Percentiles rank a stretch among this genome's conserved stretches.
These are phyloP conservation scores for Penicillium sp. DNA, from an alignment of 2,329 filamentous ascomycete species.

Conservation along the genomic window DNA sequence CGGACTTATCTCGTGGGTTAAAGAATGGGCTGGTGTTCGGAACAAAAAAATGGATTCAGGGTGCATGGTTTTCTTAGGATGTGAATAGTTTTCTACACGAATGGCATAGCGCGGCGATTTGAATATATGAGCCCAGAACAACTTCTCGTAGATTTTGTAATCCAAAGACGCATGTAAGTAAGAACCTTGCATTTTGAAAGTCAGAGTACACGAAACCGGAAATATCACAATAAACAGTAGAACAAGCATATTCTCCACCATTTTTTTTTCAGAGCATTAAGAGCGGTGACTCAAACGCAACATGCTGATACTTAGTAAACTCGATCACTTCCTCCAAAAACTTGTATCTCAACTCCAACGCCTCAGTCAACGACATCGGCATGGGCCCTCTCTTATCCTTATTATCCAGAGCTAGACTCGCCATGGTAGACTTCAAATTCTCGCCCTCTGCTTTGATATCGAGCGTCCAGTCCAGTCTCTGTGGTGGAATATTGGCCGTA, in stretches of 20 bases:
- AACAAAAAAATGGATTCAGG: not conserved
- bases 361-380: constrained; percentile 47
- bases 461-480: constrained; percentile 55
- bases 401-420: constrained; percentile 31
- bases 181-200: not conserved
- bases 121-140: constrained; percentile 10
- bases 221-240: not conserved
- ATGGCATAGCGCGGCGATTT: constrained; percentile 39
- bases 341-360: constrained; percentile 42
- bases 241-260: not conserved
- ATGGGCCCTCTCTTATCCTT: constrained; percentile 32
- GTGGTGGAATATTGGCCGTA: constrained; percentile 60
- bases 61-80: constrained; percentile 12
- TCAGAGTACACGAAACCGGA: not conserved
- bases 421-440: constrained; percentile 21
- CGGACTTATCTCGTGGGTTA: not conserved
- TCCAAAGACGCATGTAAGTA: not conserved
- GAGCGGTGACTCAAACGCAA: constrained; percentile 38
- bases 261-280: constrained; percentile 27
- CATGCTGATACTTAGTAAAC: constrained; percentile 40
- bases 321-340: constrained; percentile 29
- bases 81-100: constrained; percentile 29
- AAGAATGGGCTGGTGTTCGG: constrained; percentile 19
- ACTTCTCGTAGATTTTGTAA: not conserved
- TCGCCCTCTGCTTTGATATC: constrained; percentile 39